phyloP scores from a whole-genome alignment of 306 rosid species.

The barrel medic (Medicago truncatula) region DNA sequence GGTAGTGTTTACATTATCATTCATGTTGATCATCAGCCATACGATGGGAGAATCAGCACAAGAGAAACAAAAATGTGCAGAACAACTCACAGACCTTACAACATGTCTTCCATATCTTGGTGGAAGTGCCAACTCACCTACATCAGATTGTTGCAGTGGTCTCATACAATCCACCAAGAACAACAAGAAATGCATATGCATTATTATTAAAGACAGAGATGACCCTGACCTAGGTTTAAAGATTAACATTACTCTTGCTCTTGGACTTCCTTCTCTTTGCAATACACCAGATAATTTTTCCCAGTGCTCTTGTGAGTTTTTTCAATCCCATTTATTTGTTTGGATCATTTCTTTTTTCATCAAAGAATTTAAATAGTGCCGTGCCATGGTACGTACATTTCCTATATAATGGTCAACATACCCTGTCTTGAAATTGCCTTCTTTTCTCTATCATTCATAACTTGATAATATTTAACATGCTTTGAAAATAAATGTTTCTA shows the following conservation, averaged over 20 bases:
- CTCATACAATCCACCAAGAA: not conserved
- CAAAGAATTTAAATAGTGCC: too few species aligned
- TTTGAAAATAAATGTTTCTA: too few species aligned
- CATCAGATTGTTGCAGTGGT: slow-evolving; percentile 11
- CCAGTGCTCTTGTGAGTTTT: not conserved
- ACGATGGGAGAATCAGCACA: not conserved
- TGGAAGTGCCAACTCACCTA: not conserved
- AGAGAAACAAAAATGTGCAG: not conserved
- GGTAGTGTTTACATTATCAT: not conserved
- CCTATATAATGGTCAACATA: too few species aligned
- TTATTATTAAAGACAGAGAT: not conserved
- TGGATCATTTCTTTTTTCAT: not conserved
- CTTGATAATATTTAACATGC: too few species aligned
- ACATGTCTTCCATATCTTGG: slow-evolving; percentile 6
- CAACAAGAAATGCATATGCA: not conserved
- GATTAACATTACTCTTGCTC: not conserved
- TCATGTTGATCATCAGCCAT: not conserved
- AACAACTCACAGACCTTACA: not conserved
- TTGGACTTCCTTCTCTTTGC: slow-evolving; percentile 11
- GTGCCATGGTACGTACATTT: too few species aligned
- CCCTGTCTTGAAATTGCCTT: too few species aligned
- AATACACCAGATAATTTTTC: slow-evolving; percentile 5
- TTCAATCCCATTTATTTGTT: too few species aligned
- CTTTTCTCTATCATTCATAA: too few species aligned
- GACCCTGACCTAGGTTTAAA: not conserved